phyloP scores from a whole-genome alignment of 2,329 filamentous ascomycete genomes.

The Chrysoporthe puriensis region DNA sequence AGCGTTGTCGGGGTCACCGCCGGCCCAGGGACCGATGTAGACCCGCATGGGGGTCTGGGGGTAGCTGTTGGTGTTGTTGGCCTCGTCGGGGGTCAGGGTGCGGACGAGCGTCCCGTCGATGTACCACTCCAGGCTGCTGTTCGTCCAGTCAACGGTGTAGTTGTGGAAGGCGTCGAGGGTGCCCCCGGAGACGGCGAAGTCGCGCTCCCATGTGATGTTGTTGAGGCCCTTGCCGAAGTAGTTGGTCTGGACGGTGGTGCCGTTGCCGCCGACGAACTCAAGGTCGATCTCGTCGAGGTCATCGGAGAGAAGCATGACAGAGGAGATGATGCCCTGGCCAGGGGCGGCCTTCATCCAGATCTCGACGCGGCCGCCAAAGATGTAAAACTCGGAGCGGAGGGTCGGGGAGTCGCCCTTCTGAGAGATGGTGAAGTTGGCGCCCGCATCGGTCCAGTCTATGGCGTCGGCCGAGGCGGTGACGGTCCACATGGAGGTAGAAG shows the following conservation, averaged over 20 bases:
- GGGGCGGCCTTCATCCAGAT: slow-evolving; percentile 75
- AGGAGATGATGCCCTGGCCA: slow-evolving; percentile 77
- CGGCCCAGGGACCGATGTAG: slow-evolving; percentile 69
- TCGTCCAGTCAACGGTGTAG: slow-evolving; percentile 76
- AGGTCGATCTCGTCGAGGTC: slow-evolving; percentile 88
- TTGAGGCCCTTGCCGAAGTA: slow-evolving; percentile 78
- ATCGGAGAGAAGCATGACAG: slow-evolving; percentile 82
- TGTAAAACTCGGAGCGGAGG: slow-evolving; percentile 77
- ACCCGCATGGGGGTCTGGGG: slow-evolving; percentile 79
- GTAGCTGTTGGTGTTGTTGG: slow-evolving; percentile 65
- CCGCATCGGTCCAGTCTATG: slow-evolving; percentile 64
- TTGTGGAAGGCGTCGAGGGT: slow-evolving; percentile 70
- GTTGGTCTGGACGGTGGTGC: slow-evolving; percentile 68
- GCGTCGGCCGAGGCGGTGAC: slow-evolving; percentile 68
- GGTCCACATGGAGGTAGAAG: slow-evolving; percentile 66
- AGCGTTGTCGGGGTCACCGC: slow-evolving; percentile 59
- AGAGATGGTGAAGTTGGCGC: slow-evolving; percentile 72
- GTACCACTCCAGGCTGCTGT: slow-evolving; percentile 66
- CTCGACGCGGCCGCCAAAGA: slow-evolving; percentile 83
- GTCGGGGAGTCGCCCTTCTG: slow-evolving; percentile 77
- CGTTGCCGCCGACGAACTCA: slow-evolving; percentile 75
- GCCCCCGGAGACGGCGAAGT: slow-evolving; percentile 57
- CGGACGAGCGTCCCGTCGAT: slow-evolving; percentile 71
- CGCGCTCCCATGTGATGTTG: slow-evolving; percentile 64
- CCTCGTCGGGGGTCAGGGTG: slow-evolving; percentile 63